Base-by-base conservation (phyloP, 495 filamentous ascomycete genomes). In the Penicillium robsamsonii region DNA sequence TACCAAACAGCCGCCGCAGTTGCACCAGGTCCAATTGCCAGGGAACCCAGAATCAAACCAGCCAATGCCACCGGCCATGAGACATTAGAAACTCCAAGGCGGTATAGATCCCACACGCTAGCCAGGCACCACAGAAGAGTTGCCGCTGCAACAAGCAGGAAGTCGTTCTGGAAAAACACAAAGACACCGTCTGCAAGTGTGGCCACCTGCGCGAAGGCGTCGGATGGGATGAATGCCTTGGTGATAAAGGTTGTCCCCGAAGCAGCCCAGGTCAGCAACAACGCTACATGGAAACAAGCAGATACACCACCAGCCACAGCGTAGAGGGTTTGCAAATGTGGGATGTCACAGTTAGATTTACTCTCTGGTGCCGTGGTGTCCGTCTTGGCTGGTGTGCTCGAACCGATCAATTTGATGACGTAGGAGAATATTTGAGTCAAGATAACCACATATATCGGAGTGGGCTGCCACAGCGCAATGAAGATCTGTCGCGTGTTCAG, bases 151-250 rank as follows among this genome's bases (percentile, higher is more conserved):
- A 38, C 48, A 35, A 62, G 45, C 2, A 62, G 27, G 41, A 58
- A 59, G 17, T 62, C 62, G 46, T 65, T 62, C 22, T 62, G 62
- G 37, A 62, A 56, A 43, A 59, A 62, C 11, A 62, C 43, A n/a
- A 58, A 57, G n/a, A 56, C 35, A 6, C 56, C 59, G 12, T 62
- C 62, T 20, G 47, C 53, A 25, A 65, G 44, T 4, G 24, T 55
- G 15, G 43, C 18, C 22, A 55, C 59, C 17, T 29, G 49, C 7
- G 22, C 61, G 13, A 63, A 60, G 1, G 61, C 60, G 13, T 53
- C 38, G 18, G 24, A 15, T 10, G 55, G 56, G 5, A 62, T 30
- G 8, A 62, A 47, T 0, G 57, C 24, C 20, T 17, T 27, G 12
- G 30, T 17, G 1, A 62, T 29, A 12, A 57, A 62, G 1, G 20